A percentile compares a stretch with the other conserved stretches of the same genome.
phyloP scores from a whole-genome alignment of 1,284 basidiomycete species.

The Porogramme epimiltina region DNA sequence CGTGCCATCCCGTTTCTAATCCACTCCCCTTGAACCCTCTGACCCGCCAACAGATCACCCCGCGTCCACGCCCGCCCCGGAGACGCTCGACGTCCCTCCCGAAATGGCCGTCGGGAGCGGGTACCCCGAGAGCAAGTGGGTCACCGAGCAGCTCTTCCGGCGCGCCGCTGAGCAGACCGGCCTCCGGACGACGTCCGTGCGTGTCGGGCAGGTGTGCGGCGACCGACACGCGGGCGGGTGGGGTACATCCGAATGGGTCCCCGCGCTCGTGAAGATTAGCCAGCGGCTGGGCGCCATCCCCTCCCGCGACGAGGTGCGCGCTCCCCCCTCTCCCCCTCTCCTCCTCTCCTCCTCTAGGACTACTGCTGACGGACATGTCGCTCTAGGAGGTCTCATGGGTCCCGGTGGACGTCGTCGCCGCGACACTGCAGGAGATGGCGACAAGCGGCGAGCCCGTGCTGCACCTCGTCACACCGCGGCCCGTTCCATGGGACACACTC shows the following conservation, averaged over 20 bases:
- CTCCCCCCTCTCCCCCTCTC: slow-evolving; percentile 1
- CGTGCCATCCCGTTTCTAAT: not conserved
- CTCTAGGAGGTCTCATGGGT: slow-evolving; percentile 25
- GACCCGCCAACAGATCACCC: slow-evolving; percentile 3
- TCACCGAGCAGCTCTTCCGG: slow-evolving; percentile 15
- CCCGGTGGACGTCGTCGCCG: slow-evolving; percentile 24
- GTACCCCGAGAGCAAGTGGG: slow-evolving; percentile 23
- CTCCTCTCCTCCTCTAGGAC: no score
- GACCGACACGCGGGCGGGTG: slow-evolving; percentile 30
- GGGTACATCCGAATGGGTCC: slow-evolving; percentile 38
- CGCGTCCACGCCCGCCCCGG: not conserved
- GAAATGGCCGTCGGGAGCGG: slow-evolving; percentile 13
- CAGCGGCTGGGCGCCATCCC: slow-evolving; percentile 30
- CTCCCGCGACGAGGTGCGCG: slow-evolving; percentile 23
- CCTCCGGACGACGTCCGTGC: slow-evolving; percentile 29
- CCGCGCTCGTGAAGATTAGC: slow-evolving; percentile 29
- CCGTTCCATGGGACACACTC: slow-evolving; percentile 26
- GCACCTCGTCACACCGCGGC: slow-evolving; percentile 30
- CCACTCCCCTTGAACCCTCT: not conserved
- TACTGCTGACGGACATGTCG: not conserved
- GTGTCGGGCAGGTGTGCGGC: slow-evolving; percentile 43
- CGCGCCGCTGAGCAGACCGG: slow-evolving; percentile 5
- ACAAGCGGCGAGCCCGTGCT: slow-evolving; percentile 22
- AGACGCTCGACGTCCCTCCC: slow-evolving; percentile 6
- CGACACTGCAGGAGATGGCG: slow-evolving; percentile 23